These are phyloP conservation scores for Botrytis sinoallii DNA, from an alignment of 2,329 filamentous ascomycete genomes.

Conservation along the genomic window DNA sequence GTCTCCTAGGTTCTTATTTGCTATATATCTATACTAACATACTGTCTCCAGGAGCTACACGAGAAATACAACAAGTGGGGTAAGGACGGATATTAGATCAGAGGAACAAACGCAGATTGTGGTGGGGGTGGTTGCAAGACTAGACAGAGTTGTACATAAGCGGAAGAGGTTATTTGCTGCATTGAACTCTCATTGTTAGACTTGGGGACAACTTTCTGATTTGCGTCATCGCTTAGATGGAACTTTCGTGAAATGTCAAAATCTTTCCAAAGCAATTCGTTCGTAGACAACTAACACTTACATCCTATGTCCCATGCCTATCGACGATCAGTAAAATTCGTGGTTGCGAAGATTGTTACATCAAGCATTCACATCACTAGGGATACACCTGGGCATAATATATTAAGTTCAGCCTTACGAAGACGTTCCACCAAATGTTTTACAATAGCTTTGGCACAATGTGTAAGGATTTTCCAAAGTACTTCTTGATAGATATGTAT, in stretches of 20 bases:
- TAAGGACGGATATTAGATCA: slow-evolving; percentile 73
- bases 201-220: background rate
- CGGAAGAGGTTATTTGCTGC: slow-evolving; percentile 11
- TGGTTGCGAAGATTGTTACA: background rate
- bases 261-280: background rate
- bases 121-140: slow-evolving; percentile 9
- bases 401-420: slow-evolving; percentile 14
- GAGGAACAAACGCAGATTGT: slow-evolving; percentile 33
- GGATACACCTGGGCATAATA: background rate
- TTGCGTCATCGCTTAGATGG: background rate
- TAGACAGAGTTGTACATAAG: slow-evolving; percentile 30
- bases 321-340: background rate
- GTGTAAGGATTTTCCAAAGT: background rate
- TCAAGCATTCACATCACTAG: slow-evolving; percentile 1
- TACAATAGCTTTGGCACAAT: background rate
- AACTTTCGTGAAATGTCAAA: background rate
- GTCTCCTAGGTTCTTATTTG: background rate
- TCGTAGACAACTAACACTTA: background rate
- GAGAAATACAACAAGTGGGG: slow-evolving; percentile 99
- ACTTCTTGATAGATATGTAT: background rate
- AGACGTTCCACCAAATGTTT: slow-evolving; percentile 4
- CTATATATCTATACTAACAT: slow-evolving; percentile 21
- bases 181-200: slow-evolving; percentile 5
- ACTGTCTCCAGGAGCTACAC: slow-evolving; percentile 67
- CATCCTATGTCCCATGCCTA: no score